These are phyloP conservation scores for Botrytis pseudocinerea DNA, from an alignment of 2,329 filamentous ascomycete genomes.

Conservation along the genomic window DNA sequence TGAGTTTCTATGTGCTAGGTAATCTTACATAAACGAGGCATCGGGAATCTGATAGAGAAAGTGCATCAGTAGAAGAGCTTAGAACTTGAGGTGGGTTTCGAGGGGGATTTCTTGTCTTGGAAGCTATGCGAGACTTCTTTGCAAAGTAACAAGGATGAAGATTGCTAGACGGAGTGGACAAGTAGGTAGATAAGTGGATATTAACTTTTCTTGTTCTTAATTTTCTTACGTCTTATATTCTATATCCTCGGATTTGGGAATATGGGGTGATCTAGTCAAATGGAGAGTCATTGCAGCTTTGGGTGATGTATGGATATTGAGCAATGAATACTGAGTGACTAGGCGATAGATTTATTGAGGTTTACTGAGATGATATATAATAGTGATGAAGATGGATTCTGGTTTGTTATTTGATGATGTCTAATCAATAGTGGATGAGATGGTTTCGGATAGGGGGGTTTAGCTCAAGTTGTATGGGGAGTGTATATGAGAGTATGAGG, in stretches of 20 bases:
- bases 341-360: accelerated
- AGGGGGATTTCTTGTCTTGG: too few relatives aligned
- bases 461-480: neutral
- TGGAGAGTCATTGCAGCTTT: too few relatives aligned
- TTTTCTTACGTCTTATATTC: too few relatives aligned
- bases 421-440: neutral
- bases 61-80: neutral
- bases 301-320: neutral
- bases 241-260: too few relatives aligned
- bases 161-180: accelerated
- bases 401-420: neutral
- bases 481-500: neutral
- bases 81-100: accelerated
- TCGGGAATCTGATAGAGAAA: neutral
- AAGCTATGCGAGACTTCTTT: neutral
- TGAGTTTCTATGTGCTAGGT: neutral
- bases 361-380: too few relatives aligned
- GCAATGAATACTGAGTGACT: neutral
- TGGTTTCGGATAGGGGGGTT: neutral
- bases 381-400: neutral
- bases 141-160: accelerated
- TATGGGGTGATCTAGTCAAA: too few relatives aligned
- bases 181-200: neutral
- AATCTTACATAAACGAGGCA: neutral
- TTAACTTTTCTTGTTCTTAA: neutral